phyloP scores from a whole-genome alignment of 2,329 filamentous ascomycete species.

The Calonectria naviculata region DNA sequence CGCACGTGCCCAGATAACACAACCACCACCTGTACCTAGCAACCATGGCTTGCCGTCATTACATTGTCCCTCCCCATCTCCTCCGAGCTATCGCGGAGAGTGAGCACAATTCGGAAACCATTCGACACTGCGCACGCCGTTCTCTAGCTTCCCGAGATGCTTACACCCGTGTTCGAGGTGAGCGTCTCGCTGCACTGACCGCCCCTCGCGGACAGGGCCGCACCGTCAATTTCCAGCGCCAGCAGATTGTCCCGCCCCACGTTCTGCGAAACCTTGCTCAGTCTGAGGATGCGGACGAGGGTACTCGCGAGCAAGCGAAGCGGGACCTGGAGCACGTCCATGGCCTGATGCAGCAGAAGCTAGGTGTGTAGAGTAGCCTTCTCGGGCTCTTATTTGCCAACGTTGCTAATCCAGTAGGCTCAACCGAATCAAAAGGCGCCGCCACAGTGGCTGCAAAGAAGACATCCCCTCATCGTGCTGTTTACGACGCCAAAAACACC shows the following conservation, averaged over 20 bases:
- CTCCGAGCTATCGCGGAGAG: conserved; percentile 55
- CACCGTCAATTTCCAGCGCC: conserved; percentile 26
- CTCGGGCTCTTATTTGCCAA: no score
- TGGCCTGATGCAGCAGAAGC: conserved; percentile 27
- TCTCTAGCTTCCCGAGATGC: conserved; percentile 48
- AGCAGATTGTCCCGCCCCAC: conserved; percentile 52
- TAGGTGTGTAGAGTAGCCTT: conserved; percentile 34
- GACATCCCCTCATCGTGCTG: conserved; percentile 50
- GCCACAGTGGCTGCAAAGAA: conserved; percentile 22
- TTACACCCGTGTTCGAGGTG: conserved; percentile 44
- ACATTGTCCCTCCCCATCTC: conserved; percentile 59
- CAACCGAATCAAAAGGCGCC: background rate
- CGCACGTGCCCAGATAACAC: background rate
- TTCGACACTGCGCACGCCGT: conserved; percentile 49
- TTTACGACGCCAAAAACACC: conserved; percentile 56
- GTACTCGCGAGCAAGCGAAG: conserved; percentile 49
- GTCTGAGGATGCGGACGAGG: conserved; percentile 51
- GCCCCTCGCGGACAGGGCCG: conserved; percentile 41
- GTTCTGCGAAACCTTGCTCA: conserved; percentile 53
- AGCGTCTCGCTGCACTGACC: conserved; percentile 48
- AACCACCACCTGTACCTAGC: background rate
- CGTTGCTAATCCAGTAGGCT: background rate
- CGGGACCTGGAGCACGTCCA: conserved; percentile 53
- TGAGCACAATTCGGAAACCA: conserved; percentile 47
- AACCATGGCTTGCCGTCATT: conserved; percentile 45